Base-by-base conservation (phyloP, 768 basidiomycete genomes). In the Lentinula sp. region DNA sequence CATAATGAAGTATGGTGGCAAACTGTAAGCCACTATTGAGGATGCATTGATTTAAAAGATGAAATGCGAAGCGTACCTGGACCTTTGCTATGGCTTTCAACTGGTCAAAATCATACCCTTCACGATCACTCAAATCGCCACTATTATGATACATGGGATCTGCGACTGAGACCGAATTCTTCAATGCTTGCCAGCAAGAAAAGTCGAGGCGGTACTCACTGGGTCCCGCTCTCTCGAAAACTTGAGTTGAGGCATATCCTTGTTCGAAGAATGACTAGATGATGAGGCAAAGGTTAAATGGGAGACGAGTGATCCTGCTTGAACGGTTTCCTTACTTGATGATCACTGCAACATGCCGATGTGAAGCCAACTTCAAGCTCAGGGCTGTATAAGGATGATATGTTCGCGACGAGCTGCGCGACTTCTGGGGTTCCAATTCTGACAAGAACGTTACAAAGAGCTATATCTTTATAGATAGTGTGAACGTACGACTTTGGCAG, bases 121-220 rank as follows among this genome's bases (percentile, higher is more conserved):
- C 79, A 50, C 95, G 81, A 57, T 90, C 81, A 66, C 88, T 90
- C 52, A 95, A 59, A 70, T 97, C 95, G 43, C 88, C 86, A 67
- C 86, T 87, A 70, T 91, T 92, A 71, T 93, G 91, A 69, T 93
- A 94, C 87, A 90, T 91, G 9, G 92, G 92, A 71, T 94, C 93
- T 16, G 80, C 85, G 68, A 97, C 93, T 86, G 61, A 41, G 57
- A 41, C n/a, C n/a, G n/a, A n/a, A 8, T 35, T 23, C 15, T 23
- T 32, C 20, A 35, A 2, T 20, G 5, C 16, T 15, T 3, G n/a
- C 13, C 20, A n/a, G 33, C n/a, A 32, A 15, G 2, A 32, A 13
- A 13, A 33, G 20, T 23, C 4, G 20, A 37, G 18, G 35, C 20
- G 8, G 35, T 10, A 72, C 82, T 58, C 66, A 85, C 84, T 85